Conservation (phyloP, 2,329 filamentous ascomycete genomes). For the Curvularia sp. region DNA sequence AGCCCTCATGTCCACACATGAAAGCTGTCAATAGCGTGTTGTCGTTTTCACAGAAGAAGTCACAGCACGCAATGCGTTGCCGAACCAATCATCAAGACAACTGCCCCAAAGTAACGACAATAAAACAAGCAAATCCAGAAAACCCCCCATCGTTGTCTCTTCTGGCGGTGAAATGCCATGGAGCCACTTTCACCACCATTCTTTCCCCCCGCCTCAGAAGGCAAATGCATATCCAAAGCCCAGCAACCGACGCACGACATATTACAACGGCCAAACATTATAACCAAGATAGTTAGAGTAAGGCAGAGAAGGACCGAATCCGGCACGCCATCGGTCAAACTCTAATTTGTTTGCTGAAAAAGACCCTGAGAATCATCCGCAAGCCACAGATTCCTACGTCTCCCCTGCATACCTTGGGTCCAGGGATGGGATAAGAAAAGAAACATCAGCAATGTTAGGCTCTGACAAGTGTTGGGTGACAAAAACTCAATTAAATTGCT, state of each 20-base stretch:
- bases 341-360: neutral
- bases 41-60: too few species aligned
- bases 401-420: neutral
- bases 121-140: neutral
- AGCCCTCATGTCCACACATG: neutral
- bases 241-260: neutral
- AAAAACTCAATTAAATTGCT: neutral
- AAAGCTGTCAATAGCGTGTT: neutral
- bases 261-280: neutral
- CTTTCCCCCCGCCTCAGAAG: neutral
- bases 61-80: too few species aligned
- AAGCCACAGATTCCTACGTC: neutral
- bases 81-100: neutral
- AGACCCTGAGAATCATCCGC: constrained; percentile 1
- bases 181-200: too few species aligned
- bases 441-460: neutral
- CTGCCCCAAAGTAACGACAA: neutral
- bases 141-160: neutral
- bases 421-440: neutral
- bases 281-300: neutral
- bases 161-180: neutral
- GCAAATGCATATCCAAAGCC: neutral
- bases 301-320: neutral
- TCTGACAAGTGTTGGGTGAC: neutral
- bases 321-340: neutral